Base-by-base conservation (phyloP, 352 stramenopile species). In the Pythium coloratum region DNA sequence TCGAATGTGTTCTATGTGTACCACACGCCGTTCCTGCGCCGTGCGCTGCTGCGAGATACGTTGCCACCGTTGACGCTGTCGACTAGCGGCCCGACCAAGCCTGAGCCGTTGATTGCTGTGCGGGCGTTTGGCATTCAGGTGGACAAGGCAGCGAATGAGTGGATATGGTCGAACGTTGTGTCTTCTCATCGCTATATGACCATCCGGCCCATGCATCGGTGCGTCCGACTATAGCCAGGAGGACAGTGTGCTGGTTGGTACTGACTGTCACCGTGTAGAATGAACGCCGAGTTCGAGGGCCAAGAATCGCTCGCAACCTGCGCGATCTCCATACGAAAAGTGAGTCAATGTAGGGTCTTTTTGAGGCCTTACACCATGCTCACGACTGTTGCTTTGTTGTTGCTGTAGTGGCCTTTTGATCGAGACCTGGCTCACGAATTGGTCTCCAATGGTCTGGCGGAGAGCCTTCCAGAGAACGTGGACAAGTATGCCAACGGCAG, bases 1-100 rank as follows among this genome's bases (percentile, higher is more conserved):
- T 80, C 87, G 46, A 93, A 76, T 63, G 56, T 93, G 8, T 90
- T 95, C 33, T 92, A 91, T 63, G 85, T 95, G 46, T 92, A 92
- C 64, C 87, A 95, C 66, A 90, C 83, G 54, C 87, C 87, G 33
- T 84, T 91, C 33, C 33, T 84, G 26, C 80, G 86, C 1, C 83
- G 86, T 13, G 71, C 75, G 26, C 16, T 92, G 33, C 60, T 93
- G 46, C 74, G 80, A 47, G 86, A 95, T 63, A 79, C 75, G 13
- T 49, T 91, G 18, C 82, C 86, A 0, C 60, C 56, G 28, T 54
- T 61, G n/a, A 34, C 59, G 16, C 5, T 53, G 18, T 53, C 46
- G 6, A 73, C 55, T 53, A 63, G 56, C 58, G 63, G 70, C 34
- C 57, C 44, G 13, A 71, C 67, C 33, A 55, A 62, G 18, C 34